Percentiles rank a stretch among this genome's conserved stretches.
Evolutionary conservation across 192 early-diverging fungal genomes (phyloP).

Genomic region (Blastocladiella britannica): DNA sequence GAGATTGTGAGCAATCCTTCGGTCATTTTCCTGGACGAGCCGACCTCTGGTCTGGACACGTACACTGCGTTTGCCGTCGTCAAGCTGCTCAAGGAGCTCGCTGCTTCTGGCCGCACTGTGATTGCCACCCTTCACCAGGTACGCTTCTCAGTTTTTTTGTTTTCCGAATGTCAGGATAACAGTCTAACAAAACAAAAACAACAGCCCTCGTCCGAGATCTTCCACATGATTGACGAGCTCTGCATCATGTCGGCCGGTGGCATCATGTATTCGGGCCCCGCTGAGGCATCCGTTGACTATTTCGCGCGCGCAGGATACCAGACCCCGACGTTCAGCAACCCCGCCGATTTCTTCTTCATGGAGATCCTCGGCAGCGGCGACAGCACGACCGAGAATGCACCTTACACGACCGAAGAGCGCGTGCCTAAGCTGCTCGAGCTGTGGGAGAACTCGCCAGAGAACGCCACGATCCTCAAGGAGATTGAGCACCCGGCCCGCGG

Average conservation of each 20-base stretch:
- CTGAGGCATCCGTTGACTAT: slow-evolving; percentile 19
- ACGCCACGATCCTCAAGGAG: slow-evolving; percentile 4
- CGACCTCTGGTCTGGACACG: slow-evolving; percentile 43
- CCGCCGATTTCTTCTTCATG: slow-evolving; percentile 37
- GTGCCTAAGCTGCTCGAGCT: slow-evolving; percentile 9
- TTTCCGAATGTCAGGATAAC: too few relatives aligned
- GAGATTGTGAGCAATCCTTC: slow-evolving; percentile 46
- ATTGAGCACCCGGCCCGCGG: slow-evolving; percentile 11
- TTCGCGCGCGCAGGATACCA: slow-evolving; percentile 18
- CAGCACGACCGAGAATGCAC: slow-evolving; percentile 3
- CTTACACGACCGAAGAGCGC: neutral
- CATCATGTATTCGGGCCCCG: slow-evolving; percentile 42
- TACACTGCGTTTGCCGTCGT: slow-evolving; percentile 32
- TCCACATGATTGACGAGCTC: slow-evolving; percentile 44
- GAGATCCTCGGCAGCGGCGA: slow-evolving; percentile 23
- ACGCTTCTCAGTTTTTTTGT: too few relatives aligned
- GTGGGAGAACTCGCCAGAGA: slow-evolving; percentile 18
- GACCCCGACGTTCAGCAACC: slow-evolving; percentile 29
- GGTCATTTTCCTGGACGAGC: slow-evolving; percentile 48
- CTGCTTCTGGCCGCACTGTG: slow-evolving; percentile 17
- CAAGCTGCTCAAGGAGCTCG: slow-evolving; percentile 19
- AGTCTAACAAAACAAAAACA: too few relatives aligned
- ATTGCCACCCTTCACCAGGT: slow-evolving; percentile 19
- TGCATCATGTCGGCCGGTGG: slow-evolving; percentile 43
- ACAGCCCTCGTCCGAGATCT: slow-evolving; percentile 38